A percentile compares a stretch with the other conserved stretches of the same genome.
Conservation (phyloP, 129 eudicot genomes). For the Flaveria linearis region DNA sequence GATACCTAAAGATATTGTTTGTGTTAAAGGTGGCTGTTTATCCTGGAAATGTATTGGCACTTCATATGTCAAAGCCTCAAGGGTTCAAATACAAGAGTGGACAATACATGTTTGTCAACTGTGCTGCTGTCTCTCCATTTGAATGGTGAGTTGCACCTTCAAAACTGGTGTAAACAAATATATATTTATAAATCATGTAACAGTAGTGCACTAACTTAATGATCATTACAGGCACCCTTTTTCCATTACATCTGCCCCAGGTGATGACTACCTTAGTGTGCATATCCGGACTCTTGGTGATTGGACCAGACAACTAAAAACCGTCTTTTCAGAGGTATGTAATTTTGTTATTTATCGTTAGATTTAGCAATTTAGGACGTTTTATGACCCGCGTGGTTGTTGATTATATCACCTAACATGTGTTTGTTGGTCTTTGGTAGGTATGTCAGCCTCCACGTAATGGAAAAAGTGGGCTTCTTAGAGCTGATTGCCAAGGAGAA, state of each 20-base stretch:
- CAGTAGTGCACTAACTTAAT: conserved; percentile 16
- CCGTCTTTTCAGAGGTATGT: conserved; percentile 67
- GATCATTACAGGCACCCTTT: conserved; percentile 76
- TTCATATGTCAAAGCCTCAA: conserved; percentile 67
- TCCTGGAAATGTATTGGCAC: conserved; percentile 7
- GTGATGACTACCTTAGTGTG: conserved; percentile 79
- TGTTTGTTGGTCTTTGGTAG: conserved; percentile 44
- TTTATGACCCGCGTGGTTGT: conserved; percentile 8
- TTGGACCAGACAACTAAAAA: conserved; percentile 80
- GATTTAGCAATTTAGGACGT: conserved; percentile 22
- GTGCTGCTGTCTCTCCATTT: conserved; percentile 90
- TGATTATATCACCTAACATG: conserved; percentile 29
- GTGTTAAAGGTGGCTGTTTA: conserved; percentile 6
- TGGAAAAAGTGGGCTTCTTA: conserved; percentile 79
- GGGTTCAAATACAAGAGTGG: conserved; percentile 91
- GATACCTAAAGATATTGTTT: not conserved
- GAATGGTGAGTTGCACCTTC: conserved; percentile 61
- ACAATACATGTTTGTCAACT: conserved; percentile 96
- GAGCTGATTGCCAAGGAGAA: conserved; percentile 73
- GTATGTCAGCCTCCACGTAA: conserved; percentile 68
- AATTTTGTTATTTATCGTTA: not conserved
- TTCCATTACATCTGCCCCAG: conserved; percentile 88
- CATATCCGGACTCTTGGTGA: conserved; percentile 94
- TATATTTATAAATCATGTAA: not conserved
- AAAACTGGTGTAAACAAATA: not conserved